Conservation (phyloP, 176 grass and related monocot genomes). For the Typha latifolia region DNA sequence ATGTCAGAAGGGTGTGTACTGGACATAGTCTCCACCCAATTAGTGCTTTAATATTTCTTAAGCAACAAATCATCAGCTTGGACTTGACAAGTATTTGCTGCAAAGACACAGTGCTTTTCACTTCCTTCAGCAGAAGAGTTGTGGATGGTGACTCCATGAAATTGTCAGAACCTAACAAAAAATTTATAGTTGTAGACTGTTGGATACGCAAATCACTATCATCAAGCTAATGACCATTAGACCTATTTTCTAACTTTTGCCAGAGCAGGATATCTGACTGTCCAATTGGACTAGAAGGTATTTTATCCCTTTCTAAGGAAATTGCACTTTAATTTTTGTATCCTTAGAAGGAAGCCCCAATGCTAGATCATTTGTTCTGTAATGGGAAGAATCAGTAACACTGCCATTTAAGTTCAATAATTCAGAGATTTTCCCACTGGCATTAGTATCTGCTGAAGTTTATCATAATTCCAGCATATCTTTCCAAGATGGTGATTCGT, state of each 20-base stretch:
- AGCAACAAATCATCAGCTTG: conserved; percentile 10
- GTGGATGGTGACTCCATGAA: conserved; percentile 40
- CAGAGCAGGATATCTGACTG: conserved; percentile 29
- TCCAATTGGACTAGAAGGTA: conserved; percentile 24
- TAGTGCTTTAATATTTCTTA: conserved; percentile 19
- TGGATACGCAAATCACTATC: conserved; percentile 40
- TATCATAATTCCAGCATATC: conserved; percentile 62
- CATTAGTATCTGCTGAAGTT: conserved; percentile 16
- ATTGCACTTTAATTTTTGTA: background rate
- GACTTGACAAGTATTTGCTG: conserved; percentile 8
- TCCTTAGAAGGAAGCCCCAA: background rate
- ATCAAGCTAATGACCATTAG: conserved; percentile 27
- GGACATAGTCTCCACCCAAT: conserved; percentile 41
- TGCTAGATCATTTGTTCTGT: background rate
- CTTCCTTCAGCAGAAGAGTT: too few relatives aligned
- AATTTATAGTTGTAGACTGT: conserved; percentile 69
- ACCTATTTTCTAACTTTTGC: conserved; percentile 31
- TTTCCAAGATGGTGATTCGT: conserved; percentile 64
- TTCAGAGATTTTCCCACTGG: conserved; percentile 13
- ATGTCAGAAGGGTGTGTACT: conserved; percentile 29
- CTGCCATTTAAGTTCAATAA: conserved; percentile 10
- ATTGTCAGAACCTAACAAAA: conserved; percentile 68
- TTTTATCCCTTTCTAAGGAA: conserved; percentile 24
- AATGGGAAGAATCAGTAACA: conserved; percentile 21
- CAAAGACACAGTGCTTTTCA: too few relatives aligned